These are phyloP conservation scores for Tephrocybe sp. DNA, from an alignment of 768 basidiomycete genomes.

Conservation along the genomic window DNA sequence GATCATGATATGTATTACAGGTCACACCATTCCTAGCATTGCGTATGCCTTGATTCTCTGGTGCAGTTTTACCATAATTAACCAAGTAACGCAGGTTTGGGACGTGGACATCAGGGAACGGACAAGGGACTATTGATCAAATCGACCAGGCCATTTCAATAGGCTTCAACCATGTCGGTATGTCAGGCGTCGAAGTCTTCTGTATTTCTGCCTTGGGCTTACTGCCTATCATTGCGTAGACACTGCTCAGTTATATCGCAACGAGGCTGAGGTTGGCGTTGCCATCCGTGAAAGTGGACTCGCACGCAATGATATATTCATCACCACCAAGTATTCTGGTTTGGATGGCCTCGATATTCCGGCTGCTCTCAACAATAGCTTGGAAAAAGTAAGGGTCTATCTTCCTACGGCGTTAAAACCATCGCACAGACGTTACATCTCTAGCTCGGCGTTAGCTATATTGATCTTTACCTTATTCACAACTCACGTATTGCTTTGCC, in stretches of 20 bases:
- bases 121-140: constrained; percentile 48
- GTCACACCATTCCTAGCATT: constrained; percentile 49
- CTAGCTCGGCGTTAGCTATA: constrained; percentile 62
- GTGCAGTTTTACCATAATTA: neutral
- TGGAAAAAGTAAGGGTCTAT: constrained; percentile 47
- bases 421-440: neutral
- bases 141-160: constrained; percentile 63
- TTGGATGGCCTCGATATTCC: constrained; percentile 48
- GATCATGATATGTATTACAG: constrained; percentile 22
- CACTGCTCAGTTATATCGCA: constrained; percentile 62
- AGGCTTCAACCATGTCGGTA: constrained; percentile 66
- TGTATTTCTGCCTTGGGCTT: neutral
- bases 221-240: constrained; percentile 34
- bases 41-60: constrained; percentile 27
- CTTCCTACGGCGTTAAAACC: too few species aligned
- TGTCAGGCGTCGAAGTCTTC: constrained; percentile 12
- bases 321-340: constrained; percentile 69
- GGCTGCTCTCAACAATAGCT: constrained; percentile 55
- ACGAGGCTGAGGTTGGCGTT: constrained; percentile 56
- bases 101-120: constrained; percentile 65
- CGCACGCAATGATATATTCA: constrained; percentile 53
- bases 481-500: constrained; percentile 50
- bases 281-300: constrained; percentile 59
- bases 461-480: constrained; percentile 77
- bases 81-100: constrained; percentile 40